Evolutionary conservation across 306 rosid genomes (phyloP).

Genomic region (Citrullus colocynthis): DNA sequence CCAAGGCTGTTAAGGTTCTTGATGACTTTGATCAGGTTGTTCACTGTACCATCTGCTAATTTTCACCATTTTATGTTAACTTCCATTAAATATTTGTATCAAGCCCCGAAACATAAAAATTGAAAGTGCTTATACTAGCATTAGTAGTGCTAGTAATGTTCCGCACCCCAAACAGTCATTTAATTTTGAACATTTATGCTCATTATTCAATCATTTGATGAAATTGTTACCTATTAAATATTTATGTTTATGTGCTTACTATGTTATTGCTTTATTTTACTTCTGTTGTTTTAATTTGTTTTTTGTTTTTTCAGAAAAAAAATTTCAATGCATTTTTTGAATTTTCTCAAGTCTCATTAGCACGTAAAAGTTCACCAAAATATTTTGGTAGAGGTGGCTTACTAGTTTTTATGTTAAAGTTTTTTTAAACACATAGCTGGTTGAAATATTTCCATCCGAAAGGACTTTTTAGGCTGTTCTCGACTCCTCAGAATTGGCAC

Average conservation of each 20-base stretch:
- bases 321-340: neutral
- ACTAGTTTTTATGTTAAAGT: neutral
- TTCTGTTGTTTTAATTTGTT: neutral
- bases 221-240: neutral
- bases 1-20: slow-evolving; percentile 64
- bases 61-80: neutral
- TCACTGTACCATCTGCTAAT: slow-evolving; percentile 7
- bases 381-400: neutral
- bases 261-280: neutral
- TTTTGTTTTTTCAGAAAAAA: neutral
- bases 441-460: neutral
- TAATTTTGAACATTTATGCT: neutral
- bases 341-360: neutral
- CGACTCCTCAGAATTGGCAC: neutral
- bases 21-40: slow-evolving; percentile 86
- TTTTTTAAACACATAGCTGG: neutral
- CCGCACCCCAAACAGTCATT: neutral
- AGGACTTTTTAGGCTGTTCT: neutral
- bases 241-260: neutral
- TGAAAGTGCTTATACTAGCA: neutral
- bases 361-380: neutral
- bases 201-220: neutral
- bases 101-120: neutral
- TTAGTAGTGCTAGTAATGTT: neutral
- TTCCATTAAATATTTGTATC: neutral